A percentile compares a stretch with the other conserved stretches of the same genome.
Conservation (phyloP, 192 early-diverging fungal genomes). For the Chytriomyces sp. region DNA sequence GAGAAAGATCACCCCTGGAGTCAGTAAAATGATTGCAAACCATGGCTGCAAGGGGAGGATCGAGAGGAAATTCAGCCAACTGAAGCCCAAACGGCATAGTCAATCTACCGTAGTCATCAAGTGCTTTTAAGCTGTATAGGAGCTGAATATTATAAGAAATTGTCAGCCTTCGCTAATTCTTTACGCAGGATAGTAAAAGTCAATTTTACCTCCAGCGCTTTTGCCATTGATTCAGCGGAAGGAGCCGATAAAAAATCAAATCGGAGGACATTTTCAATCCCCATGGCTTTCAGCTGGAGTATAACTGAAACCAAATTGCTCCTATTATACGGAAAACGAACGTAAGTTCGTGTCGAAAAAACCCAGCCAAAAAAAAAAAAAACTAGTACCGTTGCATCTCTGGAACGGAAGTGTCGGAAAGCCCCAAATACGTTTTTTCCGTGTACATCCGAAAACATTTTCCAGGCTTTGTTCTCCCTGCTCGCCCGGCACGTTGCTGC, state of each 20-base stretch:
- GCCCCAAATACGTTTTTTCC: constrained; percentile 43
- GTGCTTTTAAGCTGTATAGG: constrained; percentile 73
- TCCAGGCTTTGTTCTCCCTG: constrained; percentile 57
- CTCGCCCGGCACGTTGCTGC: constrained; percentile 51
- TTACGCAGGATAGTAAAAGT: not conserved
- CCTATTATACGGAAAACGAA: constrained; percentile 34
- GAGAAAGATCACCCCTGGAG: not conserved
- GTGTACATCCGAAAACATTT: constrained; percentile 61
- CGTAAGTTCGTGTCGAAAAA: not conserved
- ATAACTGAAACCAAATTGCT: constrained; percentile 71
- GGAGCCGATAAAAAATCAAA: constrained; percentile 83
- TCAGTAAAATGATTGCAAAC: constrained; percentile 28
- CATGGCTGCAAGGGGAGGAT: constrained; percentile 72
- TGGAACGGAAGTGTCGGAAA: constrained; percentile 44
- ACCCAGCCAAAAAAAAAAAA: constrained; percentile 1
- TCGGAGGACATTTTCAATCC: constrained; percentile 78
- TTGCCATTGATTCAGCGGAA: constrained; percentile 71
- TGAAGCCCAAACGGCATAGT: constrained; percentile 73
- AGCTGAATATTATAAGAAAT: constrained; percentile 38
- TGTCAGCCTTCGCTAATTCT: not conserved
- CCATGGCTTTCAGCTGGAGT: constrained; percentile 78
- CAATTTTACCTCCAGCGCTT: constrained; percentile 63
- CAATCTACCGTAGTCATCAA: constrained; percentile 73
- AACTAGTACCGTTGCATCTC: constrained; percentile 58
- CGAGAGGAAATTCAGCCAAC: constrained; percentile 78